Percentiles rank a stretch among this genome's conserved stretches.
These are phyloP conservation scores for Alternaria ventricosa DNA, from an alignment of 2,329 filamentous ascomycete genomes.

Conservation along the genomic window DNA sequence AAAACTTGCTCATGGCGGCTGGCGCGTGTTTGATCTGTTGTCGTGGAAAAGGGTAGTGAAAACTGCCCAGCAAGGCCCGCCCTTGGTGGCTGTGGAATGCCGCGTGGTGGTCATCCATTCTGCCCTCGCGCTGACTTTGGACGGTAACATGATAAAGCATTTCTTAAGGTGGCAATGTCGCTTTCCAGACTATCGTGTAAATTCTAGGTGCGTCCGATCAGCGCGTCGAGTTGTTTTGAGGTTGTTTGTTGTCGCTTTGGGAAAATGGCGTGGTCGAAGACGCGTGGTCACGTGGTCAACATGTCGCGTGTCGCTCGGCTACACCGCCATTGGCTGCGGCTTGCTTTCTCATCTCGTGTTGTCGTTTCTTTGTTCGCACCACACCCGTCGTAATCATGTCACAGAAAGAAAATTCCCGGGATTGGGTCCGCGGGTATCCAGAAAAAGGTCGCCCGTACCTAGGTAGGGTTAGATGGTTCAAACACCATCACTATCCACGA, in stretches of 20 bases:
- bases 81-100: neutral
- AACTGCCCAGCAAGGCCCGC: neutral
- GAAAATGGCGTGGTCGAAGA: neutral
- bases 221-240: neutral
- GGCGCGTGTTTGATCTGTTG: neutral
- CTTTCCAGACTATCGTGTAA: neutral
- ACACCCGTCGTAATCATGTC: neutral
- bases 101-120: neutral
- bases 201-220: neutral
- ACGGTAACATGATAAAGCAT: neutral
- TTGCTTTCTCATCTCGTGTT: neutral
- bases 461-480: no score
- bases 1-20: neutral
- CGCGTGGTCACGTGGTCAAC: neutral
- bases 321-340: neutral
- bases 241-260: neutral
- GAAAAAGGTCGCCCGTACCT: no score
- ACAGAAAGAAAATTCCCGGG: neutral
- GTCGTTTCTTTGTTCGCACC: no score
- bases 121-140: neutral
- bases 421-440: neutral
- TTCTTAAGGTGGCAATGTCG: neutral
- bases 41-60: neutral
- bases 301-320: neutral
- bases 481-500: no score